Evolutionary conservation across 2,329 filamentous ascomycete species (phyloP).

Genomic region (Cryoendolithus antarcticus): DNA sequence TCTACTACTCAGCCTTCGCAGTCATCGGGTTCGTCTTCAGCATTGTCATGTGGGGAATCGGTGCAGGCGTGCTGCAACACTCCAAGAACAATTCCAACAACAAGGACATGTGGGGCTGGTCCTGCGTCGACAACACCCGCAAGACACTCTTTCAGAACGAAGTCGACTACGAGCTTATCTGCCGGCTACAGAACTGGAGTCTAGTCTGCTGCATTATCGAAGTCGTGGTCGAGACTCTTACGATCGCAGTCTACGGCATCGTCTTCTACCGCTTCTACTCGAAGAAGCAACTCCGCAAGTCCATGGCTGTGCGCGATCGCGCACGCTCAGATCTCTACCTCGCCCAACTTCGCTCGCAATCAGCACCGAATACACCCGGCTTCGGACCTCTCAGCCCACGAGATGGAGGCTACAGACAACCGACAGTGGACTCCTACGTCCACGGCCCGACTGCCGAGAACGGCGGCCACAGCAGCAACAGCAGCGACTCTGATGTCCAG

Average conservation of each 20-base stretch:
- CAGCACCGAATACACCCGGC: slow-evolving; percentile 68
- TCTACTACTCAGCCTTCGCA: slow-evolving; percentile 92
- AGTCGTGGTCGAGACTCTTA: slow-evolving; percentile 80
- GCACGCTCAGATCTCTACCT: slow-evolving; percentile 93
- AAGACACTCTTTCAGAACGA: slow-evolving; percentile 64
- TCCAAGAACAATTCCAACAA: slow-evolving; percentile 59
- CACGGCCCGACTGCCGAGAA: slow-evolving; percentile 24
- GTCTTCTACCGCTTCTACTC: slow-evolving; percentile 97
- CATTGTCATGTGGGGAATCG: slow-evolving; percentile 82
- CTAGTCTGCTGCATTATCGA: slow-evolving; percentile 97
- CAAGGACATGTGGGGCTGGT: slow-evolving; percentile 96
- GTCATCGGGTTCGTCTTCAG: slow-evolving; percentile 89
- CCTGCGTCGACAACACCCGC: slow-evolving; percentile 76
- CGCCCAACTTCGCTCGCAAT: slow-evolving; percentile 54
- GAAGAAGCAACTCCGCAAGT: slow-evolving; percentile 89
- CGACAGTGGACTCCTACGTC: slow-evolving; percentile 28
- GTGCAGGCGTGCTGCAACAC: slow-evolving; percentile 72
- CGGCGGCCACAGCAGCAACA: slow-evolving; percentile 6
- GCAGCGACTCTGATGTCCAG: slow-evolving; percentile 32
- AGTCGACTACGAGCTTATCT: slow-evolving; percentile 80
- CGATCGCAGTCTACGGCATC: slow-evolving; percentile 82
- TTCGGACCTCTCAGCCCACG: slow-evolving; percentile 49
- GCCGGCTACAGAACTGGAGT: slow-evolving; percentile 88
- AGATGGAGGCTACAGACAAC: slow-evolving; percentile 38
- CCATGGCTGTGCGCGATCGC: slow-evolving; percentile 90